Evolutionary conservation across 78 protist species (phyloP).

Genomic region (Abeoforma whisleri): DNA sequence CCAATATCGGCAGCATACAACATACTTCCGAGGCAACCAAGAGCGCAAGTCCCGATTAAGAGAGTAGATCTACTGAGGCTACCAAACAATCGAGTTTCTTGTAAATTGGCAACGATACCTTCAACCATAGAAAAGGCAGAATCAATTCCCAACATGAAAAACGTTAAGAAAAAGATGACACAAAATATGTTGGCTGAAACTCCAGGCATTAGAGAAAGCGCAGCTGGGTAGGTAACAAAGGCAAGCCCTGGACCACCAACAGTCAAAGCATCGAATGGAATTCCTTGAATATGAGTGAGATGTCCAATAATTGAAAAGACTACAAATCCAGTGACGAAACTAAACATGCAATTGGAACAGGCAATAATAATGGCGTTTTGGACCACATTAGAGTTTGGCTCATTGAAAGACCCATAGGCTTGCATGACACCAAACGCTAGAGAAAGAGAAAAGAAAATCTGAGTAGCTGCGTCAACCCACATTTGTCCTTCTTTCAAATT

Average conservation of each 20-base stretch:
- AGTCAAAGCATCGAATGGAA: not conserved
- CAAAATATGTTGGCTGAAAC: not conserved
- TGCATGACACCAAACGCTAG: not conserved
- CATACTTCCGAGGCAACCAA: not conserved
- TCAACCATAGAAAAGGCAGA: constrained; percentile 2
- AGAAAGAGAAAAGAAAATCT: not conserved
- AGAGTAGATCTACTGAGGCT: not conserved
- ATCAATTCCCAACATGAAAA: constrained; percentile 7
- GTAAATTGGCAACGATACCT: not conserved
- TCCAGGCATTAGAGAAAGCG: not conserved
- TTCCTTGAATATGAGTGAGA: not conserved
- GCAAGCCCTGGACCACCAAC: not conserved
- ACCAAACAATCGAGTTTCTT: not conserved
- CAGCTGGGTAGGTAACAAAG: constrained; percentile 8
- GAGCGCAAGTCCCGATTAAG: not conserved
- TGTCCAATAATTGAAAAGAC: constrained; percentile 7
- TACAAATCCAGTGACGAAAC: constrained; percentile 3
- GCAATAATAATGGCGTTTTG: constrained; percentile 3
- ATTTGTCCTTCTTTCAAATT: not conserved
- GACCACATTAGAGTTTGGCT: not conserved
- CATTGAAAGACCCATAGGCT: not conserved
- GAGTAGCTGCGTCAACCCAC: not conserved
- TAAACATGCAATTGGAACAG: not conserved
- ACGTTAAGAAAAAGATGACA: not conserved
- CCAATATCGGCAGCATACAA: not conserved